Evolutionary conservation across 2,329 filamentous ascomycete species (phyloP).

Genomic region (Epichloe amarillans): DNA sequence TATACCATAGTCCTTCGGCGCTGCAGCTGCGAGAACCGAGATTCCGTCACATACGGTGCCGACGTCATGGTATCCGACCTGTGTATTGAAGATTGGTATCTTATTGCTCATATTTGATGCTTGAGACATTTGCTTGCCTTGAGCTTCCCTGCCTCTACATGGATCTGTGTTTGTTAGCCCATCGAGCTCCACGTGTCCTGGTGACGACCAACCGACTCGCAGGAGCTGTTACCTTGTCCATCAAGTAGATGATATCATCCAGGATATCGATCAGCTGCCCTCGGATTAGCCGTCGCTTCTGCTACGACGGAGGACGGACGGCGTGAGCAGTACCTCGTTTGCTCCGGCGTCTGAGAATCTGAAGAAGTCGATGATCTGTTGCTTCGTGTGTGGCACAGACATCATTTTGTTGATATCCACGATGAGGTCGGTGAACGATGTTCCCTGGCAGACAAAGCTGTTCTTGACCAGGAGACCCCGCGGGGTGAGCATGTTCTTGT

Average conservation of each 20-base stretch:
- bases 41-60: background rate
- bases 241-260: background rate
- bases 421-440: background rate
- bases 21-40: background rate
- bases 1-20: background rate
- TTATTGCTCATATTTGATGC: background rate
- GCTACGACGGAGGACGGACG: background rate
- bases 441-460: background rate
- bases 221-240: background rate
- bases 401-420: background rate
- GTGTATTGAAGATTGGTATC: background rate
- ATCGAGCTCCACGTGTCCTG: background rate
- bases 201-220: background rate
- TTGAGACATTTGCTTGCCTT: background rate
- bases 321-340: background rate
- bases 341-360: background rate
- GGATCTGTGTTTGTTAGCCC: background rate
- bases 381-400: background rate
- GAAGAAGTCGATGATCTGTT: background rate
- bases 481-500: background rate
- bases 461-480: background rate
- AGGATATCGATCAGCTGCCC: background rate
- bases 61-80: background rate
- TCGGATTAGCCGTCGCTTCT: background rate
- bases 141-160: background rate